phyloP scores from a whole-genome alignment of 2,329 filamentous ascomycete species.

The Exophiala calicioides region DNA sequence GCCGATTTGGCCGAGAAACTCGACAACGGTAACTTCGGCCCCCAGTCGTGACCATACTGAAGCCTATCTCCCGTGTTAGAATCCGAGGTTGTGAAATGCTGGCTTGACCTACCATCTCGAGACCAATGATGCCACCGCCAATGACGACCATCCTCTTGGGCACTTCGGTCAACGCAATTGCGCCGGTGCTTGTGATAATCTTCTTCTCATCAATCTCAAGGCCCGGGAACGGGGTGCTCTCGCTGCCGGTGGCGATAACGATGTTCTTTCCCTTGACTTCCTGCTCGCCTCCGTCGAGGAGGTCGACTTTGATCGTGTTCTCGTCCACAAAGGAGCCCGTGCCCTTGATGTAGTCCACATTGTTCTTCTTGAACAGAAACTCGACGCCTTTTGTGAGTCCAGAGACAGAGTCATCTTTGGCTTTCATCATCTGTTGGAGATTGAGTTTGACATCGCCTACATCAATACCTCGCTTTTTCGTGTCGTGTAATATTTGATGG shows the following conservation, averaged over 20 bases:
- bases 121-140: slow-evolving; percentile 95
- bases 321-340: slow-evolving; percentile 83
- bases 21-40: slow-evolving; percentile 92
- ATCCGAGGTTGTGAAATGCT: background rate
- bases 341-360: slow-evolving; percentile 96
- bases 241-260: slow-evolving; percentile 92
- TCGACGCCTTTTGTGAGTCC: slow-evolving; percentile 96
- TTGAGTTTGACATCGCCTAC: slow-evolving; percentile 97
- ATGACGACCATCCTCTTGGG: slow-evolving; percentile 97
- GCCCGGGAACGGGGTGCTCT: slow-evolving; percentile 94
- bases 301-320: slow-evolving; percentile 86
- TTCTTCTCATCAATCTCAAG: slow-evolving; percentile 96
- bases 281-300: slow-evolving; percentile 88
- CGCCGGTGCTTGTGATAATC: slow-evolving; percentile 94
- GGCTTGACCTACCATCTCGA: slow-evolving; percentile 74
- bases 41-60: slow-evolving; percentile 97
- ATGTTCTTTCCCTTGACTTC: slow-evolving; percentile 92
- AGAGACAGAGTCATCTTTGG: slow-evolving; percentile 87
- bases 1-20: slow-evolving; percentile 94
- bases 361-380: slow-evolving; percentile 99
- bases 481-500: slow-evolving; percentile 95
- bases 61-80: slow-evolving; percentile 46
- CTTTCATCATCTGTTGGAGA: slow-evolving; percentile 94
- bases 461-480: slow-evolving; percentile 94
- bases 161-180: slow-evolving; percentile 83